These are phyloP conservation scores for Stephania cephalantha DNA, from an alignment of 164 flowering plant species.

Conservation along the genomic window DNA sequence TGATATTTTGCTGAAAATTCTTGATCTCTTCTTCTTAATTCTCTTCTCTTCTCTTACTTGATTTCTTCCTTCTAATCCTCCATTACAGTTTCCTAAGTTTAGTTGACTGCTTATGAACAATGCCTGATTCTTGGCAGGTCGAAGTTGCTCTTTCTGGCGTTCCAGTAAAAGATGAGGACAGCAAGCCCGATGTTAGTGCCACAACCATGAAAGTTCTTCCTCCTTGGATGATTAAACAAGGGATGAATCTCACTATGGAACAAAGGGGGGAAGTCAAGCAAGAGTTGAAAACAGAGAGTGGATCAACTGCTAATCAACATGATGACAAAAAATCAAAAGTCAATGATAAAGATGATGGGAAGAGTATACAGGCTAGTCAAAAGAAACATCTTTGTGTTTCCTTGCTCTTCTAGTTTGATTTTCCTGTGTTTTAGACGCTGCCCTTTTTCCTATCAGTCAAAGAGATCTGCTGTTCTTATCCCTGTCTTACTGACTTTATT, in stretches of 20 bases:
- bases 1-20: background rate
- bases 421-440: background rate
- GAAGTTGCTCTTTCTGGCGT: constrained; percentile 79
- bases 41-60: too few species aligned
- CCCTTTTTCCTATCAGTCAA: background rate
- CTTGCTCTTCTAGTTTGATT: background rate
- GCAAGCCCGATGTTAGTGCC: constrained; percentile 47
- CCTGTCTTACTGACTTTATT: constrained; percentile 8
- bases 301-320: constrained; percentile 24
- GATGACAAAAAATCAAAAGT: constrained; percentile 66
- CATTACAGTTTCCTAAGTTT: background rate
- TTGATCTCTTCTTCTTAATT: background rate
- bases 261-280: constrained; percentile 76
- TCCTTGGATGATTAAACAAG: constrained; percentile 97
- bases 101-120: background rate
- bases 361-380: constrained; percentile 47
- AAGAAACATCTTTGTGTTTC: constrained; percentile 1
- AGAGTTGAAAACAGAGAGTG: constrained; percentile 46
- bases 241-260: constrained; percentile 87
- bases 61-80: too few species aligned
- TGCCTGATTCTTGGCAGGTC: constrained; percentile 51
- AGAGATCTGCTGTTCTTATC: background rate
- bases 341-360: constrained; percentile 34
- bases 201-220: constrained; percentile 69
- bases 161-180: constrained; percentile 64